Evolutionary conservation across 169 alveolate species (phyloP).

Genomic region (Cryptosporidium parvum): DNA sequence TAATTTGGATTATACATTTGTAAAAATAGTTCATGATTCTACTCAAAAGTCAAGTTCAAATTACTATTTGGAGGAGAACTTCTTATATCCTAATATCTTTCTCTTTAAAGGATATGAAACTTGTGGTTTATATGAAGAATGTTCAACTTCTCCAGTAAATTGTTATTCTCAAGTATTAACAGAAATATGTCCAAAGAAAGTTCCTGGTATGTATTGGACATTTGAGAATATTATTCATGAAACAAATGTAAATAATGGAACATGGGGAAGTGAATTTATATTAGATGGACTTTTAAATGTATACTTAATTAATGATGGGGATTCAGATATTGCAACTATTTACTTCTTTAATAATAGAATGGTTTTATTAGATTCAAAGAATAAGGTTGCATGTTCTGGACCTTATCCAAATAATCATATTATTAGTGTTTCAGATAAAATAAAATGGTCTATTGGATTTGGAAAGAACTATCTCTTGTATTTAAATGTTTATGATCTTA

Average conservation of each 20-base stretch:
- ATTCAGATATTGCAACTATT: not conserved
- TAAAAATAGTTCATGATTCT: slow-evolving; percentile 12
- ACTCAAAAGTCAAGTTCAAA: not conserved
- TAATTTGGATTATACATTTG: slow-evolving; percentile 7
- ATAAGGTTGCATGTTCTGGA: slow-evolving; percentile 34
- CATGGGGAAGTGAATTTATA: slow-evolving; percentile 1
- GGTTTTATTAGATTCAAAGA: slow-evolving; percentile 10
- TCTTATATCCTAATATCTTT: not conserved
- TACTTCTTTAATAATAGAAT: slow-evolving; percentile 43
- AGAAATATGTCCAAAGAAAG: not conserved
- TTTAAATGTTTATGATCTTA: too few species aligned
- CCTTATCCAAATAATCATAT: slow-evolving; percentile 37
- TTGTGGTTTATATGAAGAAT: slow-evolving; percentile 4
- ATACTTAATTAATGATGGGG: not conserved
- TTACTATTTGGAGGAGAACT: not conserved
- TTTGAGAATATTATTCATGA: not conserved
- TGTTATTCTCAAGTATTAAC: not conserved
- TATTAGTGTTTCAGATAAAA: not conserved
- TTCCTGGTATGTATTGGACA: not conserved
- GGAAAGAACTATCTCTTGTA: not conserved
- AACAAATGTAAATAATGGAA: slow-evolving; percentile 20
- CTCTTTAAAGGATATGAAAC: slow-evolving; percentile 19
- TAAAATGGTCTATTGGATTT: slow-evolving; percentile 34
- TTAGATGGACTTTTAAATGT: not conserved
- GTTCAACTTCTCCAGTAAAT: not conserved